Base-by-base conservation (phyloP, 2,329 filamentous ascomycete genomes). In the Claviceps humidiphila region DNA sequence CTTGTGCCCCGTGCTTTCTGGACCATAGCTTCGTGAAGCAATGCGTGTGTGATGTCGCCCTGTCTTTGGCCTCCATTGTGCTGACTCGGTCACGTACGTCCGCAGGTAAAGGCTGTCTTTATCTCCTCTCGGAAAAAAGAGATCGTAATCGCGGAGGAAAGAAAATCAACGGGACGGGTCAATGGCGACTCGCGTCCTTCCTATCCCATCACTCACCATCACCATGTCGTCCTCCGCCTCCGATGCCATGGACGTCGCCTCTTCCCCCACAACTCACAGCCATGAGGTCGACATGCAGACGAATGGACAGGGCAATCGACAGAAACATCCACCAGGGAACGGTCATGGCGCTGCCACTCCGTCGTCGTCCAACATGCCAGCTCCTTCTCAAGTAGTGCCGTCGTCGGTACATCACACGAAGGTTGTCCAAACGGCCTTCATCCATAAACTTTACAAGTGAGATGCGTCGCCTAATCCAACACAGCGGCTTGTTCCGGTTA, bases 401-500 rank as follows among this genome's bases (percentile, higher is more conserved):
- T 84, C 85, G 5, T 85, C 85, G 47, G 84, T 90, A 50, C 89
- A 95, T 64, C 90, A 95, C 65, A 90, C 93, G 54, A 98, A 98
- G 71, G 91, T 96, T 45, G 89, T 97, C 16, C 93, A 98, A 71
- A 97, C 93, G 11, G 93, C 93, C 22, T 98, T 98, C 64, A 97
- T 98, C 58, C 93, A 98, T 69, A 98, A 98, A 70, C 80, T 98
- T 39, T 98, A 97, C 76, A 96, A 94, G 90, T 96, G 76, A 64
- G 84, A 56, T 20, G 6, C n/a, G 7, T n/a, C 34, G 5, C 6
- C 20, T 14, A 34, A 34, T 34, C 30, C 30, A 4, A 11, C 43
- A 42, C 40, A 16, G 14, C 13, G 8, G 16, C 8, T 26, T 26
- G 30, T 3, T 47, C n/a, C 4, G 7, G 42, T 16, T 22, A 26